Base-by-base conservation (phyloP, 2,329 filamentous ascomycete genomes). In the Drechmeria coniospora region DNA sequence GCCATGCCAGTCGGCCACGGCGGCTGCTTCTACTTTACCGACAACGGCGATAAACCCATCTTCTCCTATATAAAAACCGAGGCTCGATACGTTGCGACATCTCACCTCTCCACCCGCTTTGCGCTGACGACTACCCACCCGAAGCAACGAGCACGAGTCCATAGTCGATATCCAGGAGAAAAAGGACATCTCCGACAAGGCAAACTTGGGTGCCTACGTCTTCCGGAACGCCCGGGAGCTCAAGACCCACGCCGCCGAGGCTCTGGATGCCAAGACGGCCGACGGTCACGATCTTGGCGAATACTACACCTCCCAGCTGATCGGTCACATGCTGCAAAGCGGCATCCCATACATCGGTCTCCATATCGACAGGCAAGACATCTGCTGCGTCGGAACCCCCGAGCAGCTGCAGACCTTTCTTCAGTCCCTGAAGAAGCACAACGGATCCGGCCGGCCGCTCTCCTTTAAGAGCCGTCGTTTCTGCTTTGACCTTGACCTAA, bases 401-500 rank as follows among this genome's bases (percentile, higher is more conserved):
- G 36, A 43, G 34, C 42, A 46, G 31, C 36, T 47, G 10, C 31
- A 44, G 30, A 40, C 41, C 28, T 37, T 49, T 12, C 31, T 49
- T 13, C 32, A 35, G 21, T 27, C 14, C 39, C 21, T 30, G 17
- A 33, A 33, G 23, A 23, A 6, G n/a, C n/a, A n/a, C n/a, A 25
- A 21, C 2, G 17, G n/a, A n/a, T 23, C 15, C 12, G 23, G 20
- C 8, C 19, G 16, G n/a, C 24, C 28, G 2, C 11, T 39, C 20
- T 36, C 41, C 28, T 28, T 36, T 20, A 39, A 45, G 34, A 45
- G 42, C 30, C 32, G 45, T 8, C 38, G 44, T n/a, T 47, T 48
- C 35, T 48, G 44, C 29, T 48, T 47, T 31, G 43, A 49, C 32
- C 35, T 48, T 10, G 46, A 49, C 32, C 38, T 40, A 30, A 49